phyloP scores from a whole-genome alignment of 371 early-diverging fungal species.

The Quaeritorhiza haematococci region DNA sequence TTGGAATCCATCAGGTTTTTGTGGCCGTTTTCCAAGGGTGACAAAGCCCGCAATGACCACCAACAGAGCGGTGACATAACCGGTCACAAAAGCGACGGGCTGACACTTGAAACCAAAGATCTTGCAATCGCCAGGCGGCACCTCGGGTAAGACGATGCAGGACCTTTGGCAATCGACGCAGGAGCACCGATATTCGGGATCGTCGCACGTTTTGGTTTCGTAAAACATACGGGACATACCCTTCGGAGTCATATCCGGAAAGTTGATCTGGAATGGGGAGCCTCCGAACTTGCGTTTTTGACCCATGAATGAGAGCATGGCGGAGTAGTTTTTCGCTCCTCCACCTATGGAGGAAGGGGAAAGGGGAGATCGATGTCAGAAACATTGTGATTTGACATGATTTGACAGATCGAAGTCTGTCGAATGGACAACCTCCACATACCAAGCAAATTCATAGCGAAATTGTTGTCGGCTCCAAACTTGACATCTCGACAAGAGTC shows the following conservation, averaged over 20 bases:
- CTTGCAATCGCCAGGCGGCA: conserved; percentile 39
- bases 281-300: conserved; percentile 50
- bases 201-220: conserved; percentile 16
- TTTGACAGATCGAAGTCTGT: background rate
- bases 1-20: background rate
- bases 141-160: conserved; percentile 54
- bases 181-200: conserved; percentile 56
- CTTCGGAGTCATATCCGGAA: conserved; percentile 35
- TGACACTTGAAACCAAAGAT: conserved; percentile 56
- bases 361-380: background rate
- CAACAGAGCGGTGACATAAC: conserved; percentile 43
- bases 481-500: conserved; percentile 74
- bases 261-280: conserved; percentile 70
- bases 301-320: conserved; percentile 64
- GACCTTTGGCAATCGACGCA: conserved; percentile 67
- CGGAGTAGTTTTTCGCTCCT: conserved; percentile 64
- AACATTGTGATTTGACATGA: background rate
- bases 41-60: conserved; percentile 21
- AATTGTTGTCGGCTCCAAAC: conserved; percentile 62
- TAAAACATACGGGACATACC: background rate
- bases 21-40: background rate
- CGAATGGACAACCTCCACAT: background rate
- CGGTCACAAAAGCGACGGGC: conserved; percentile 51
- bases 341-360: conserved; percentile 46
- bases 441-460: conserved; percentile 62